Evolutionary conservation across 2,329 filamentous ascomycete species (phyloP), one percentile per base, ranked within the genome.

Genomic region (Xylariaceae sp.): DNA sequence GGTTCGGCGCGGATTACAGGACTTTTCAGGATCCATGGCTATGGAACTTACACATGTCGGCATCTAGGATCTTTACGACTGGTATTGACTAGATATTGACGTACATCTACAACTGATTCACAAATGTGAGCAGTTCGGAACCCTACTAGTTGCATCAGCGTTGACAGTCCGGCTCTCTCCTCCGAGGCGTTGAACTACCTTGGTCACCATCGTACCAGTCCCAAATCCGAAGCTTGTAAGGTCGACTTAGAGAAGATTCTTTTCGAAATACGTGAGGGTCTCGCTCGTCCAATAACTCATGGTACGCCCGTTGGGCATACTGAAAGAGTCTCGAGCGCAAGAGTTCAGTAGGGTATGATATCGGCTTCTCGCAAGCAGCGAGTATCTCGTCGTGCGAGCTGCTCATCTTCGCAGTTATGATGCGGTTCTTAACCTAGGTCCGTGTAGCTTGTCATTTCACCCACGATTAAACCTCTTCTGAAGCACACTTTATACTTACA

Each of bases 31-130:
- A n/a, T n/a, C n/a, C n/a, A n/a, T n/a, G n/a, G n/a, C n/a, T 10
- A 34, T 2, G 18, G 18, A 19, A 48, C 50, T 49, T 31, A 53
- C 50, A 49, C 17, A 38, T 53, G 46, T 11, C 50, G 50, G 17
- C 42, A 53, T 17, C 7, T 18, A 1, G 50, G 50, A 39, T 53
- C 46, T 31, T 49, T 31, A 12, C 17, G 42, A 10, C 7, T 22
- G 16, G 16, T n/a, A n/a, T n/a, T 31, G 12, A 43, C 9, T 12
- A 53, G 34, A 13, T 46, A 40, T 11, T 31, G 5, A 2, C 39
- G 31, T 7, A 53, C 5, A 14, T 39, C 19, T 18, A 18, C 19
- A 1, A 42, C 6, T 12, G 46, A 45, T 11, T 16, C 18, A 33
- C 42, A 49, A 17, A 39, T 49, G 31, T 12, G 11, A 4, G 11